A percentile compares a stretch with the other conserved stretches of the same genome.
These are phyloP conservation scores for Noccaea bulbosa DNA, from an alignment of 345 rosid species.

Conservation along the genomic window DNA sequence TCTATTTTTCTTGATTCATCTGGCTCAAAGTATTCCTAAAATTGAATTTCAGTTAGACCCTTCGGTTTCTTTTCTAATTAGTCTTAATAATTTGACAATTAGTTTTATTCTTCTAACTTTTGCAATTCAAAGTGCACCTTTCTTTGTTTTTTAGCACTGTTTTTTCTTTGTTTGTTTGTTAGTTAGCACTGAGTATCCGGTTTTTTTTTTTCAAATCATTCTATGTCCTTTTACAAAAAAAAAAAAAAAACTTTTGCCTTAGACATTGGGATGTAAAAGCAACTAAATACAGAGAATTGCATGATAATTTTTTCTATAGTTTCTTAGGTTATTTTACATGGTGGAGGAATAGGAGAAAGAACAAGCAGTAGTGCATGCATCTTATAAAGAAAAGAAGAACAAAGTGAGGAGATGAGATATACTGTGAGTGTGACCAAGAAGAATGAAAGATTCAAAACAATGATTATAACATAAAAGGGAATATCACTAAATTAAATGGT, in stretches of 20 bases:
- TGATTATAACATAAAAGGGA: constrained; percentile 34
- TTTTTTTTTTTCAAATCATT: too few species aligned
- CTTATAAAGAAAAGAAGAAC: constrained; percentile 19
- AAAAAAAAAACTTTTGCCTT: too few species aligned
- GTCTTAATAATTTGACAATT: background rate
- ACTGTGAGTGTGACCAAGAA: constrained; percentile 15
- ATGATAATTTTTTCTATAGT: background rate
- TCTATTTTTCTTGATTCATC: too few species aligned
- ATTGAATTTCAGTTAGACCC: too few species aligned
- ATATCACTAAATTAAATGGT: constrained; percentile 3
- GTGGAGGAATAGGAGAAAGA: constrained; percentile 1
- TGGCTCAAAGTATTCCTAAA: too few species aligned
- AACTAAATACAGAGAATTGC: background rate
- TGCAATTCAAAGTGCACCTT: background rate
- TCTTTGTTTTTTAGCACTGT: too few species aligned
- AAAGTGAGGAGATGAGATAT: constrained; percentile 11
- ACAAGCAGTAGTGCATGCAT: constrained; percentile 38
- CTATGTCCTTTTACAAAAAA: too few species aligned
- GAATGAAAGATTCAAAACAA: constrained; percentile 37
- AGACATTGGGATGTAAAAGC: constrained; percentile 17
- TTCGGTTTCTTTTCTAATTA: background rate
- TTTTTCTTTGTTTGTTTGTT: too few species aligned
- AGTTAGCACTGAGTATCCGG: too few species aligned
- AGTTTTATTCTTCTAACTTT: background rate
- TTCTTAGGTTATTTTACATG: background rate